These are phyloP conservation scores for Trichoderma semiorbis DNA, from an alignment of 2,329 filamentous ascomycete species.

Conservation along the genomic window DNA sequence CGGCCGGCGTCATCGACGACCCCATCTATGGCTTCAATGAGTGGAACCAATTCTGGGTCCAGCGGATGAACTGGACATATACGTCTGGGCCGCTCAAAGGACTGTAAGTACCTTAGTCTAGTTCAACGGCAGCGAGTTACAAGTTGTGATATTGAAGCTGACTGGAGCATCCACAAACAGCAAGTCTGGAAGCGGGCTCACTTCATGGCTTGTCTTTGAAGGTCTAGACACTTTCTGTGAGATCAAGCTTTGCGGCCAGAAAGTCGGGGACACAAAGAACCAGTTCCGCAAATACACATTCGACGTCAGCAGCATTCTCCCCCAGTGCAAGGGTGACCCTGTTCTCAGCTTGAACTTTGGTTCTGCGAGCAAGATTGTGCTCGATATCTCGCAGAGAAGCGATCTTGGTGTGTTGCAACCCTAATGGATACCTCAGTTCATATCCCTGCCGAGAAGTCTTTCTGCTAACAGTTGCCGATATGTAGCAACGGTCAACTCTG, in stretches of 20 bases:
- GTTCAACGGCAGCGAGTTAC: neutral
- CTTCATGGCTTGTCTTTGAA: slow-evolving; percentile 57
- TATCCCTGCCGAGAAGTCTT: neutral
- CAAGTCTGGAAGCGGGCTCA: slow-evolving; percentile 24
- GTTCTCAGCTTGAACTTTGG: slow-evolving; percentile 23
- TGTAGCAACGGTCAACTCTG: neutral
- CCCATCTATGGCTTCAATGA: slow-evolving; percentile 51
- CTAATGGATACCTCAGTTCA: neutral
- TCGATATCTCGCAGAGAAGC: slow-evolving; percentile 1
- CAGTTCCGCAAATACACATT: slow-evolving; percentile 62
- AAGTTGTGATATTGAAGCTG: neutral
- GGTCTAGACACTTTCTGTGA: slow-evolving; percentile 60
- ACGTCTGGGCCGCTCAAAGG: slow-evolving; percentile 40
- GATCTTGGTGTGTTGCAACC: neutral
- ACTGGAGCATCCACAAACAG: slow-evolving; percentile 20
- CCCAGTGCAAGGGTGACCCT: slow-evolving; percentile 5
- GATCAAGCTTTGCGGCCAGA: slow-evolving; percentile 51
- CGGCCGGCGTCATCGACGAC: slow-evolving; percentile 47
- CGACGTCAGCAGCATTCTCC: slow-evolving; percentile 48
- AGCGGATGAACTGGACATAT: slow-evolving; percentile 55
- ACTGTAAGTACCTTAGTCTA: slow-evolving; percentile 31
- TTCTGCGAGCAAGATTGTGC: slow-evolving; percentile 20
- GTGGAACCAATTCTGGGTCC: slow-evolving; percentile 57
- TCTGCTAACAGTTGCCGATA: neutral
- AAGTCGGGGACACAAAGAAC: slow-evolving; percentile 56